phyloP scores from a whole-genome alignment of 1,139 yeast species.

The Diutina neorugosa region DNA sequence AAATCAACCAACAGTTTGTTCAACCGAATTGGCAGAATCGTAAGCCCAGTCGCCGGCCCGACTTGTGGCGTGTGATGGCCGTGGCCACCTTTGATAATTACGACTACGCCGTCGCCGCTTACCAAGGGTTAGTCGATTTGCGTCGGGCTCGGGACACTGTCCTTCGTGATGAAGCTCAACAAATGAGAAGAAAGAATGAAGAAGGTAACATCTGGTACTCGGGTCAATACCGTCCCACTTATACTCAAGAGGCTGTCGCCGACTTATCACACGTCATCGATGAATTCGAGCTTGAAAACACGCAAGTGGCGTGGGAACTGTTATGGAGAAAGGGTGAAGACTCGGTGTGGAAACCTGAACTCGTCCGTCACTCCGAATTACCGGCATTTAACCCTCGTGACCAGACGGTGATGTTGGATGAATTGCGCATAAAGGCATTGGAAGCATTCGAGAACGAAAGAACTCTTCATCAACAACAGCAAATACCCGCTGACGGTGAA shows the following conservation, averaged over 20 bases:
- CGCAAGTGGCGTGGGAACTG: slow-evolving; percentile 68
- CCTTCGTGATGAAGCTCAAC: slow-evolving; percentile 47
- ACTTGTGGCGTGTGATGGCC: slow-evolving; percentile 86
- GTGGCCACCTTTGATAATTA: slow-evolving; percentile 61
- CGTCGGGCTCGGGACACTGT: slow-evolving; percentile 60
- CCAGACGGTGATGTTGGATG: slow-evolving; percentile 50
- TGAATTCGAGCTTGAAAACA: slow-evolving; percentile 38
- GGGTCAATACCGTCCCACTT: slow-evolving; percentile 83
- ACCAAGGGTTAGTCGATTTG: slow-evolving; percentile 61
- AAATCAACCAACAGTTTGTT: slow-evolving; percentile 58
- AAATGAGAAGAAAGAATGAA: slow-evolving; percentile 58
- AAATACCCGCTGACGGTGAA: background rate
- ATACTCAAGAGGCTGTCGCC: slow-evolving; percentile 85
- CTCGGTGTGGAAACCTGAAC: slow-evolving; percentile 44
- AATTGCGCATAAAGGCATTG: slow-evolving; percentile 34
- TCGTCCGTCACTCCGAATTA: slow-evolving; percentile 46
- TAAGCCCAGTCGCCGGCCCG: slow-evolving; percentile 68
- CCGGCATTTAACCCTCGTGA: slow-evolving; percentile 56
- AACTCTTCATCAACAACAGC: slow-evolving; percentile 7
- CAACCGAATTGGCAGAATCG: slow-evolving; percentile 87
- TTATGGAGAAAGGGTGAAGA: slow-evolving; percentile 79
- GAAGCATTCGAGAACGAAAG: slow-evolving; percentile 20
- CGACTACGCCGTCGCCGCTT: slow-evolving; percentile 61
- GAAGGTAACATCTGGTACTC: slow-evolving; percentile 79
- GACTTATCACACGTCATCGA: slow-evolving; percentile 67